Base-by-base conservation (phyloP, 108 stramenopile species). In the Discostella stelligeroides region DNA sequence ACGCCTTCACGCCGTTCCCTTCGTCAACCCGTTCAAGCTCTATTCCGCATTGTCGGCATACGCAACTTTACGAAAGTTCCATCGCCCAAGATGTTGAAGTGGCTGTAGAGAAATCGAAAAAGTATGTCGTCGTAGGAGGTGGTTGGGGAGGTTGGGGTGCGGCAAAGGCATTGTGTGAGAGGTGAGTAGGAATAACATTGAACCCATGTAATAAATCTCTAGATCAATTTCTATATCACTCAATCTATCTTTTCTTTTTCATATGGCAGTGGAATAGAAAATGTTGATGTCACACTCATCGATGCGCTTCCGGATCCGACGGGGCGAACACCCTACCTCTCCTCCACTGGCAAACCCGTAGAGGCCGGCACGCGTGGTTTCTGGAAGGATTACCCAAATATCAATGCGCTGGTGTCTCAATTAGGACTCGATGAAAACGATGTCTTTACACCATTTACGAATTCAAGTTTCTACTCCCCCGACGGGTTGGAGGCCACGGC, bases 121-220 rank as follows among this genome's bases (percentile, higher is more conserved):
- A 84, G 37, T 87, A 87, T 57, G 92, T 91, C 0, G 83, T 96
- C 38, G 84, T 96, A 1, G 97, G 97, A 7, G 97, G 89, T 11
- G 97, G 95, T 40, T 97, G 97, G 97, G 97, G 82, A 13, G 97
- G 97, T 11, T 94, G 94, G 92, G 97, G 97, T 20, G 97, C 95
- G 12, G 95, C 95, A 25, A 92, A 96, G 70, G 91, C 94, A 7
- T 61, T 95, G 15, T 91, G 89, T 18, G 87, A 96, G 63, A 45
- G 57, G 57, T 58, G 57, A 34, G 37, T 40, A 10, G n/a, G n/a
- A n/a, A n/a, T n/a, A n/a, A n/a, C n/a, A n/a, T n/a, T n/a, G n/a
- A n/a, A n/a, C n/a, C n/a, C n/a, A n/a, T n/a, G n/a, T n/a, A n/a
- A n/a, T n/a, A n/a, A n/a, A n/a, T n/a, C n/a, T n/a, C n/a, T n/a